Base-by-base conservation (phyloP, 1,284 basidiomycete genomes). In the Ustilago xerochloae region DNA sequence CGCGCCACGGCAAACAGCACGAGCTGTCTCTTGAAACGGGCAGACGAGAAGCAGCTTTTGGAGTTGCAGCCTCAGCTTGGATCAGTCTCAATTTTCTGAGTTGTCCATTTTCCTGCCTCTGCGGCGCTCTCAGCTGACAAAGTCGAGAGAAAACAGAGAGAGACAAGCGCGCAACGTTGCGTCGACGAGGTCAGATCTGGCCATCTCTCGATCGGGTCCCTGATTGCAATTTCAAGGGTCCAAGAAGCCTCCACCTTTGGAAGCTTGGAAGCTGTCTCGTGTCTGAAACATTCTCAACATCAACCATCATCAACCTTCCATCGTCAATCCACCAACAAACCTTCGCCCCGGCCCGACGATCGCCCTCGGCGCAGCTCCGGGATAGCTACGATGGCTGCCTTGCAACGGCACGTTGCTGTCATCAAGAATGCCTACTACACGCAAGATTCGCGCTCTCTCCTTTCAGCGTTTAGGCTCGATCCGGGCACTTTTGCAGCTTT, bases 391-490 rank as follows among this genome's bases (percentile, higher is more conserved):
- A 54, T 74, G 71, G 47, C 71, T 38, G 62, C 71, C 18, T 35
- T 74, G 43, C 71, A 66, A 63, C 71, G 56, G 55, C 60, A 74
- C 55, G 56, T 74, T 18, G 63, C 53, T 32, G 26, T 46, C 26
- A 55, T 69, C 48, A 69, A 65, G 59, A 45, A 51, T 36, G 71
- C 71, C 10, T 74, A 74, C 51, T 58, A 60, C 39, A 36, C 52
- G 20, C 48, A 50, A 18, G 59, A 74, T 15, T 49, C 71, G 24
- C 55, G 45, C 6, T 45, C 59, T 26, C 59, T 74, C 20, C 59
- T 63, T 5, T 36, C 45, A 18, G 54, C 53, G 43, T 69, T 74
- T 38, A 65, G 66, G 29, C 10, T 69, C 20, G 66, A 74, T 26
- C 59, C 63, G 13, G 30, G 51, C 28, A 57, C 59, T 45, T 74